Evolutionary conservation across 2,329 filamentous ascomycete species (phyloP).

Genomic region (Talaromyces funiculosus): DNA sequence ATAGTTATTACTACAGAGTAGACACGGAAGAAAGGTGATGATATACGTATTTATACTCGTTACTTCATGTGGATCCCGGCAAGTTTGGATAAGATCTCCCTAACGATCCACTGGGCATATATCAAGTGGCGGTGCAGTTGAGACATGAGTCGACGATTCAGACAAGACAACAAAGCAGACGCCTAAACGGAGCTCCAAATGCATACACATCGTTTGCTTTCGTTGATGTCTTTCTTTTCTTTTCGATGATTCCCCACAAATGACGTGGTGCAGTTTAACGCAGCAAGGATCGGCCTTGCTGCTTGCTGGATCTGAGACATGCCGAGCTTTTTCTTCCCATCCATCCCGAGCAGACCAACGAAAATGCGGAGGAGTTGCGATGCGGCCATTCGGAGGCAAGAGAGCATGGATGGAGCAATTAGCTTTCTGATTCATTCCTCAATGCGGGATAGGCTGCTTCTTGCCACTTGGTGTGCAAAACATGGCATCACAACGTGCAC

Average conservation of each 20-base stretch:
- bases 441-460: background rate
- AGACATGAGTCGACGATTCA: background rate
- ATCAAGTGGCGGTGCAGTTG: background rate
- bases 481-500: background rate
- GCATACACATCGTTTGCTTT: too few species aligned
- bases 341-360: background rate
- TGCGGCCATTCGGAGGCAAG: background rate
- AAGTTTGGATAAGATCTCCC: background rate
- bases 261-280: background rate
- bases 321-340: background rate
- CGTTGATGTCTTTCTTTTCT: background rate
- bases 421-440: background rate
- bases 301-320: background rate
- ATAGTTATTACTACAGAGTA: background rate
- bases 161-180: background rate
- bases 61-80: background rate
- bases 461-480: too few species aligned
- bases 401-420: background rate
- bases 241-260: background rate
- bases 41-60: background rate
- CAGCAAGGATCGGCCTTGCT: constrained; percentile 1
- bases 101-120: background rate
- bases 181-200: background rate
- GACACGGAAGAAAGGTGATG: background rate
- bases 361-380: background rate